phyloP scores from a whole-genome alignment of 1,284 basidiomycete species.

The Sanghuangporus sanghuang region DNA sequence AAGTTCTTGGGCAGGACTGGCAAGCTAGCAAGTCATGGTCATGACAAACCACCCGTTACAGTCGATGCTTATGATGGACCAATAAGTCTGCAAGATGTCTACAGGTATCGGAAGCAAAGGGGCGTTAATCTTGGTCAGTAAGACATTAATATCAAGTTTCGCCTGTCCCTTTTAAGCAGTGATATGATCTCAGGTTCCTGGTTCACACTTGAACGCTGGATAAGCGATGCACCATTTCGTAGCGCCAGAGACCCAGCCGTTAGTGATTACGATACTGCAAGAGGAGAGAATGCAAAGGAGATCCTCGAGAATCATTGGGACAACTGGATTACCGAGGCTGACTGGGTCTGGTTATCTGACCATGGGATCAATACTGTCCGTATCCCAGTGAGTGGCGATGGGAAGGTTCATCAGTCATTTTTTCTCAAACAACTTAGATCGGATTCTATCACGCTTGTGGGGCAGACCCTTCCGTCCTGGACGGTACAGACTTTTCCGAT shows the following conservation, averaged over 20 bases:
- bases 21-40: not conserved
- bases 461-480: constrained; percentile 54
- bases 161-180: not conserved
- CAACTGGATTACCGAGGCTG: constrained; percentile 63
- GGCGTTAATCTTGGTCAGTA: constrained; percentile 77
- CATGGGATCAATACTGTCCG: constrained; percentile 80
- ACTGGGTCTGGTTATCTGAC: constrained; percentile 73
- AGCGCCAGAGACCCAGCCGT: constrained; percentile 50
- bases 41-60: not conserved
- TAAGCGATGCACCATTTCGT: constrained; percentile 51
- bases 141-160: not conserved
- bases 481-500: constrained; percentile 69
- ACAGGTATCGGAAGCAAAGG: constrained; percentile 70
- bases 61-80: constrained; percentile 2
- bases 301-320: constrained; percentile 81
- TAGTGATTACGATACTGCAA: constrained; percentile 75
- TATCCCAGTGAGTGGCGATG: constrained; percentile 57
- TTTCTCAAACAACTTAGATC: constrained; percentile 46
- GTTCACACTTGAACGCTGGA: constrained; percentile 80
- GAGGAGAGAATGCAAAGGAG: constrained; percentile 51
- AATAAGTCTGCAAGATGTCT: constrained; percentile 34
- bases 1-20: not conserved
- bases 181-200: constrained; percentile 47
- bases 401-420: constrained; percentile 14
- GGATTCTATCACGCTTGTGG: constrained; percentile 74